Conservation (phyloP, 1,284 basidiomycete species). For the Cryptococcus wingfieldii region DNA sequence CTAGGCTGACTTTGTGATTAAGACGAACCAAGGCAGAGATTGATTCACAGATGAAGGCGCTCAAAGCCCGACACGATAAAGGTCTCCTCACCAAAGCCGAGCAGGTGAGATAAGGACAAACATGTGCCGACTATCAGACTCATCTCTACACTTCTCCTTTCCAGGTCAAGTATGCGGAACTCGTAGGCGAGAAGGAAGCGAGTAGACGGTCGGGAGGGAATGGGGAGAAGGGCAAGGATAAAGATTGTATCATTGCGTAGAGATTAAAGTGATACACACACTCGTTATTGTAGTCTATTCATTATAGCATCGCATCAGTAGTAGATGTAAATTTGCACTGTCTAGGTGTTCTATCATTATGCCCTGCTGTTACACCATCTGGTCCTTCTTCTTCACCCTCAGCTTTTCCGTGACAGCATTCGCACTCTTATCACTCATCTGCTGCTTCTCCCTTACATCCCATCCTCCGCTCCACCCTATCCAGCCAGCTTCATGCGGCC, state of each 20-base stretch:
- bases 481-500: constrained; percentile 40
- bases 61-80: constrained; percentile 46
- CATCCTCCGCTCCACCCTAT: constrained; percentile 41
- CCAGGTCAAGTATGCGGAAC: constrained; percentile 46
- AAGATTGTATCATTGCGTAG: constrained; percentile 5
- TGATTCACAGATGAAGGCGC: constrained; percentile 38
- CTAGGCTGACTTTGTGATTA: background rate
- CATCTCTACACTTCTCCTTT: background rate
- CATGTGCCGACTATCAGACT: background rate
- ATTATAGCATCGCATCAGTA: background rate
- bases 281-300: background rate
- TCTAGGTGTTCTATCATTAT: background rate
- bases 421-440: constrained; percentile 29
- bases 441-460: constrained; percentile 24
- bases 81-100: constrained; percentile 47
- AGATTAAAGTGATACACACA: too few relatives aligned
- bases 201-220: constrained; percentile 25
- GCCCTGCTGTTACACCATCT: background rate
- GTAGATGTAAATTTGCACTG: background rate
- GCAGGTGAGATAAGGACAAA: constrained; percentile 40
- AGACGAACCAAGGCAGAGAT: constrained; percentile 43
- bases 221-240: background rate
- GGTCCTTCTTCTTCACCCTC: constrained; percentile 3
- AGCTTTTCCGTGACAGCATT: constrained; percentile 29
- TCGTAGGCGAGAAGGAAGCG: constrained; percentile 38